Base-by-base conservation (phyloP, 169 alveolate species). In the Eimeria falciformis region DNA sequence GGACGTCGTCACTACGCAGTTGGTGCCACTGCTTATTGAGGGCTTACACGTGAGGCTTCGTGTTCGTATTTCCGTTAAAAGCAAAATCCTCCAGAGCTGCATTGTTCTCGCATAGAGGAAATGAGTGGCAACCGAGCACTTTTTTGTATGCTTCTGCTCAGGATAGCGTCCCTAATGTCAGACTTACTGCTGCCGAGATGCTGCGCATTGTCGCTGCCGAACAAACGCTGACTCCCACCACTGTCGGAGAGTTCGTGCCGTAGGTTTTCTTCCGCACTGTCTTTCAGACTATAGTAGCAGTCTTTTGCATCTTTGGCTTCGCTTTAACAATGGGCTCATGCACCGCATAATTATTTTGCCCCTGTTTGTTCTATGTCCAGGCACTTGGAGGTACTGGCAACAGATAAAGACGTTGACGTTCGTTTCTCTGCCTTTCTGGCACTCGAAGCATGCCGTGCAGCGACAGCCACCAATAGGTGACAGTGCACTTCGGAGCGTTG, bases 101-200 rank as follows among this genome's bases (percentile, higher is more conserved):
- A n/a, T n/a, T n/a, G n/a, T n/a, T n/a, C n/a, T n/a, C n/a, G 62
- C 62, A 50, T 50, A 7, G 14, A 14, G n/a, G 62, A 14, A 7
- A 50, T 7, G n/a, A 50, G 62, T 14, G 14, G 62, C 62, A 50
- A 14, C 62, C 7, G 62, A 7, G 62, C 62, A 14, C 14, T 50
- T 7, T 50, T 7, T 50, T 50, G 7, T 50, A 11, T 50, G 62
- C 62, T 25, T 53, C 2, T 29, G 17, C 29, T 6, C 58, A 79
- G 89, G 89, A 79, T 18, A 55, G 17, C 1, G 89, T 79, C 4
- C 89, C 89, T 1, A 79, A 79, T 53, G 89, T 79, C 46, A n/a
- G 33, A 33, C 47, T 79, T n/a, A 79, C 89, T 1, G 89, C 68
- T 2, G 89, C 89, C 33, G 89, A 79, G 18, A 45, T 53, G 29